Evolutionary conservation across 2,329 filamentous ascomycete species (phyloP).

Genomic region (Colletotrichum cuscutae): DNA sequence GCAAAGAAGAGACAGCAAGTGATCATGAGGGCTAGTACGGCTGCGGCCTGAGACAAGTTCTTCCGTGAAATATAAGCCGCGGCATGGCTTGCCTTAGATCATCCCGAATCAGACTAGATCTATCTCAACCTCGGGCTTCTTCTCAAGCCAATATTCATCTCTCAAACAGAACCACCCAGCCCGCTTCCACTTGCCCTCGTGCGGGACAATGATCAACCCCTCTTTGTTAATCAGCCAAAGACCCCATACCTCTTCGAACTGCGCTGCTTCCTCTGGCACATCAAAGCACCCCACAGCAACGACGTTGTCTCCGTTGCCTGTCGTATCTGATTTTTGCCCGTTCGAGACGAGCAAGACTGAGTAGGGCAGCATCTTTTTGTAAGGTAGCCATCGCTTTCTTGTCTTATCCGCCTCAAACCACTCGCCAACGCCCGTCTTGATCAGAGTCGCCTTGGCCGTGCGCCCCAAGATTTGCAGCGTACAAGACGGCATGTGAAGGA

Average conservation of each 20-base stretch:
- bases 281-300: constrained; percentile 11
- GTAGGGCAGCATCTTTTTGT: background rate
- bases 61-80: background rate
- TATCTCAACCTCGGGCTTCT: background rate
- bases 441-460: background rate
- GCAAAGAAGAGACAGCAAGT: constrained; percentile 48
- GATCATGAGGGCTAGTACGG: constrained; percentile 31
- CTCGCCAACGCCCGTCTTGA: background rate
- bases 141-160: constrained; percentile 3
- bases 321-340: background rate
- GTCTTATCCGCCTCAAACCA: background rate
- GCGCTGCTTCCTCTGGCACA: constrained; percentile 2
- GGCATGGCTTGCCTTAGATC: too few species aligned
- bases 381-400: background rate
- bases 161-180: constrained; percentile 9
- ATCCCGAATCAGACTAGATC: background rate
- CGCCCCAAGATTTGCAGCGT: background rate
- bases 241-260: background rate
- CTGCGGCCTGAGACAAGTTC: background rate
- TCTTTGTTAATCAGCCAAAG: constrained; percentile 2
- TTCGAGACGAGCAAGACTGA: background rate
- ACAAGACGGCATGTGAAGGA: constrained; percentile 14
- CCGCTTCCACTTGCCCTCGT: constrained; percentile 4
- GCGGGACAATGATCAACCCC: constrained; percentile 1
- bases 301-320: background rate